Percentiles rank a stretch among this genome's conserved stretches.
phyloP scores from a whole-genome alignment of 371 early-diverging fungal genomes.

The Rhizopus stolonifer region DNA sequence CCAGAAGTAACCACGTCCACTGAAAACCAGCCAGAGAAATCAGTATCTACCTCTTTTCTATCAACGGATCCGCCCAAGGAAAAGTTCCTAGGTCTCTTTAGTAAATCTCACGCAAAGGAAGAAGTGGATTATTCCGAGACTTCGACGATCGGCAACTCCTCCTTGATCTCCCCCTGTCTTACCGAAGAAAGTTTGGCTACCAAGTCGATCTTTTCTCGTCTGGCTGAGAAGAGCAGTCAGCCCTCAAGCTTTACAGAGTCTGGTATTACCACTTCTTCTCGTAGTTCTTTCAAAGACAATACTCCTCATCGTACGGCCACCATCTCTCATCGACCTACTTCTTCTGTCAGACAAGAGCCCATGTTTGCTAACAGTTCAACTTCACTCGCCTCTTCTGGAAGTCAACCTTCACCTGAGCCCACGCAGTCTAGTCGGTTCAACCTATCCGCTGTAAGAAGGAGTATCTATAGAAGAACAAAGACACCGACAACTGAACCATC shows the following conservation, averaged over 20 bases:
- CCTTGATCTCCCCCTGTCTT: neutral
- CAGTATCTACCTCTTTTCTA: conserved; percentile 5
- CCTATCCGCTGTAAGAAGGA: conserved; percentile 19
- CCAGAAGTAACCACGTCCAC: neutral
- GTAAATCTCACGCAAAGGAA: neutral
- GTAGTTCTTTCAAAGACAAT: neutral
- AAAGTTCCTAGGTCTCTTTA: conserved; percentile 21
- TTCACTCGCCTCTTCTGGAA: neutral
- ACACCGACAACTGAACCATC: neutral
- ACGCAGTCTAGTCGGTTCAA: neutral
- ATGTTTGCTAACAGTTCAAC: neutral
- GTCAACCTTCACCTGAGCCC: conserved; percentile 2
- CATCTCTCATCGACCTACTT: neutral
- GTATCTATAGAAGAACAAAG: conserved; percentile 21
- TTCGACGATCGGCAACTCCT: conserved; percentile 10
- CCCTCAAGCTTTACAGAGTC: neutral
- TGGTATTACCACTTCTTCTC: neutral
- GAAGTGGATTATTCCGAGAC: conserved; percentile 7
- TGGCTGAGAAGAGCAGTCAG: neutral
- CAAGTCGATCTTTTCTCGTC: neutral
- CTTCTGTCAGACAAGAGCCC: neutral
- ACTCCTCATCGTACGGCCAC: neutral
- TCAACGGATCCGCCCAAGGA: conserved; percentile 5
- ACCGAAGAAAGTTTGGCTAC: neutral
- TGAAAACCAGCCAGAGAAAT: conserved; percentile 9